Percentiles rank a stretch among this genome's conserved stretches.
Conservation (phyloP, 108 stramenopile genomes). For the Conticribra weissflogii region DNA sequence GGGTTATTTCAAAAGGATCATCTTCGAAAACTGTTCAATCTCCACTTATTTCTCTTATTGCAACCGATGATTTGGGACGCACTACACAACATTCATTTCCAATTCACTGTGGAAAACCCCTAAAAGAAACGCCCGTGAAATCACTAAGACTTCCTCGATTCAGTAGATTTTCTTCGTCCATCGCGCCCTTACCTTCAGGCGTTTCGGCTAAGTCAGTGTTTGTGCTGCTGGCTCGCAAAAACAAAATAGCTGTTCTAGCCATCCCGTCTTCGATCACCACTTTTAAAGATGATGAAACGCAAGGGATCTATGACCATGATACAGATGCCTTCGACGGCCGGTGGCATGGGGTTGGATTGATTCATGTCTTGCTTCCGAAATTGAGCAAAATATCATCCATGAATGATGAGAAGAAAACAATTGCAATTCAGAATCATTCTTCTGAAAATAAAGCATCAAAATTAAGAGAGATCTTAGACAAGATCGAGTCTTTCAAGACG, state of each 20-base stretch:
- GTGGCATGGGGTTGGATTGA: neutral
- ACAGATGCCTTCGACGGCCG: neutral
- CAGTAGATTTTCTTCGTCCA: conserved; percentile 8
- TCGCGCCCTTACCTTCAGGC: conserved; percentile 5
- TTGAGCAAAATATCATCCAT: no score
- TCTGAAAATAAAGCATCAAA: no score
- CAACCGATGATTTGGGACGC: conserved; percentile 10
- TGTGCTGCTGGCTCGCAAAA: neutral
- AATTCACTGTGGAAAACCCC: neutral
- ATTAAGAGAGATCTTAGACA: no score
- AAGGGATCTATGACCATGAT: neutral
- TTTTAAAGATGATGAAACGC: neutral
- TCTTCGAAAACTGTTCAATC: neutral
- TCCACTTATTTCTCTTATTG: conserved; percentile 7
- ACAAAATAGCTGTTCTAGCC: conserved; percentile 1
- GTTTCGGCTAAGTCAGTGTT: neutral
- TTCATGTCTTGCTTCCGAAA: no score
- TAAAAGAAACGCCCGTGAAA: neutral
- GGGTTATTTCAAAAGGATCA: conserved; percentile 1
- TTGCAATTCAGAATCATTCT: no score
- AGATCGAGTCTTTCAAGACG: conserved; percentile 8
- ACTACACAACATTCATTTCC: conserved; percentile 8
- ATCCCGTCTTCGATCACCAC: neutral
- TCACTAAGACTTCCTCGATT: conserved; percentile 3
- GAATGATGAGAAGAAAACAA: no score